Conservation (phyloP, 1,139 yeast genomes). For the Meyerozyma guilliermondii region DNA sequence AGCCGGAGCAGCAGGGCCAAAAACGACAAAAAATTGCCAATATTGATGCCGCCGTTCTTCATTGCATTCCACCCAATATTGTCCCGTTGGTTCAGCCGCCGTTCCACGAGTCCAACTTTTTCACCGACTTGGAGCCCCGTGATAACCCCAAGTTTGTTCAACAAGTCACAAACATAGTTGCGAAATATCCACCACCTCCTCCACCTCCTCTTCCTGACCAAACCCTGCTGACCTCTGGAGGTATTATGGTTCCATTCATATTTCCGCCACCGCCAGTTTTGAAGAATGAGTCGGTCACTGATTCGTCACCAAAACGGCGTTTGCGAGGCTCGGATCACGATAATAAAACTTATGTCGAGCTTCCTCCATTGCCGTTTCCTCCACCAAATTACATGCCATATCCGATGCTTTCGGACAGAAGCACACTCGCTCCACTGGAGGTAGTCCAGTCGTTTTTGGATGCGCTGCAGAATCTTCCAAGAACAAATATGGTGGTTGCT, state of each 20-base stretch:
- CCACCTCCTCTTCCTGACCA: slow-evolving; percentile 3
- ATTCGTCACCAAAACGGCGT: not conserved
- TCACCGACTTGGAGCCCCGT: slow-evolving; percentile 27
- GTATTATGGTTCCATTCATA: slow-evolving; percentile 43
- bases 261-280: slow-evolving; percentile 42
- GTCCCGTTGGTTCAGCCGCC: slow-evolving; percentile 36
- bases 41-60: slow-evolving; percentile 10
- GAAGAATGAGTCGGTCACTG: slow-evolving; percentile 13
- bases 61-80: slow-evolving; percentile 33
- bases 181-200: slow-evolving; percentile 37
- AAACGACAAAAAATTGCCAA: not conserved
- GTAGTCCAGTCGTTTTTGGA: slow-evolving; percentile 33
- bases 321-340: not conserved
- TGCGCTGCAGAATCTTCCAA: slow-evolving; percentile 34
- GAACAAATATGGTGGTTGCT: slow-evolving; percentile 45
- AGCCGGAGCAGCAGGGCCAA: not conserved
- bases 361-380: slow-evolving; percentile 47
- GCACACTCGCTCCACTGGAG: slow-evolving; percentile 32
- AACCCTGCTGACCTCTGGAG: slow-evolving; percentile 13
- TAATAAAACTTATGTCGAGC: slow-evolving; percentile 10
- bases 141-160: slow-evolving; percentile 11
- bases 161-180: slow-evolving; percentile 24
- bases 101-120: slow-evolving; percentile 26
- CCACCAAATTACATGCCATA: slow-evolving; percentile 49
- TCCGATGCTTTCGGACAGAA: slow-evolving; percentile 33